Evolutionary conservation across 2,329 filamentous ascomycete genomes (phyloP), one percentile per base, ranked within the genome.

Genomic region (Cladorrhinum sp.): DNA sequence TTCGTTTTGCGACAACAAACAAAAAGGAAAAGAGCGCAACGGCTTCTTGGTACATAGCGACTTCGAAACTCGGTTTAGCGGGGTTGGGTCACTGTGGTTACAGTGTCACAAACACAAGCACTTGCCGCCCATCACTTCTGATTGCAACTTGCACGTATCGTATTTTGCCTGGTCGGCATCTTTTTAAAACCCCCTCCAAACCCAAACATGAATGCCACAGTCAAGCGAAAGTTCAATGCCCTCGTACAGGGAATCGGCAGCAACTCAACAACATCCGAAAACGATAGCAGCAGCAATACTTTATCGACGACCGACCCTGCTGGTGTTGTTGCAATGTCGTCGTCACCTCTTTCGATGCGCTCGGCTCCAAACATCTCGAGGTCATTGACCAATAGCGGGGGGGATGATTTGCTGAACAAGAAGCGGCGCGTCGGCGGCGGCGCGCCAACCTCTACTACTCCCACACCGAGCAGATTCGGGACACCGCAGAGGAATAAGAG

Each of bases 161-260:
- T 16, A n/a, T 24, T 9, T 42, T 39, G 20, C 30, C 33, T 9
- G 33, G 33, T 16, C 12, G 8, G 33, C 33, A 9, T 4, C 26
- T 10, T 5, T 30, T 10, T 30, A 4, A 4, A 5, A 30, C 26
- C 26, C 26, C 26, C n/a, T n/a, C n/a, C n/a, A n/a, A n/a, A n/a
- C n/a, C n/a, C 42, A 56, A 77, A 62, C 65, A 90, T 92, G 79
- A 90, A 90, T 71, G 85, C 88, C 23, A 91, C 88, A 30, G 69
- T 70, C n/a, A 94, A 93, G 77, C 84, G 90, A 68, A 93, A 93
- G 75, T 92, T 93, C 78, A 89, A 92, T 74, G 83, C 84, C 69
- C 81, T 92, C 16, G 79, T 93, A 26, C 89, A 92, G 71, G 80
- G 85, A 66, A 80, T 88, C 68, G 84, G 84, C 69, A 83, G 77